Evolutionary conservation across 1,139 yeast species (phyloP).

Genomic region (Diutina sp.): DNA sequence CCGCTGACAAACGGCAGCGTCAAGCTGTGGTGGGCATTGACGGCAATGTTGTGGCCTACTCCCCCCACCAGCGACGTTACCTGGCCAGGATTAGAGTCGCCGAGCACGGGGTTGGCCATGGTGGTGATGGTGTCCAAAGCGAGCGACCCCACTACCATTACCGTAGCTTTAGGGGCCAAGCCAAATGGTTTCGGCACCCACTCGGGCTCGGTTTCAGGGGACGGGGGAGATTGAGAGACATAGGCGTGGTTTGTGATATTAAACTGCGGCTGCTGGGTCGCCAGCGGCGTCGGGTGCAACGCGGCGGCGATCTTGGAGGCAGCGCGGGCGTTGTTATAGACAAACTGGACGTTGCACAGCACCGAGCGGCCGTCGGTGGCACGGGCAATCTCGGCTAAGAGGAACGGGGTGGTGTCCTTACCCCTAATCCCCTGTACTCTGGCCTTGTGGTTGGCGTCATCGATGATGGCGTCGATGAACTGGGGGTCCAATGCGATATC

Average conservation of each 20-base stretch:
- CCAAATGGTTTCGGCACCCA: background rate
- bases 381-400: slow-evolving; percentile 50
- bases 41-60: slow-evolving; percentile 67
- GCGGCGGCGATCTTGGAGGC: slow-evolving; percentile 59
- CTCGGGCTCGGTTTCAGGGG: background rate
- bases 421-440: slow-evolving; percentile 43
- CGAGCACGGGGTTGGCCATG: slow-evolving; percentile 9
- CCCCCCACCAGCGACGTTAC: slow-evolving; percentile 60
- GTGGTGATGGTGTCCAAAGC: slow-evolving; percentile 56
- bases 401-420: slow-evolving; percentile 68
- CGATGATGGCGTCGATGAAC: slow-evolving; percentile 43
- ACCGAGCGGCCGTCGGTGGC: slow-evolving; percentile 62
- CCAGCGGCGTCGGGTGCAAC: slow-evolving; percentile 11
- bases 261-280: background rate
- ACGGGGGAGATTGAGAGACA: background rate
- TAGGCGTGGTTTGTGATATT: background rate
- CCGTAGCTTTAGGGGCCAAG: background rate
- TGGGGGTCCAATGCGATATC: slow-evolving; percentile 44
- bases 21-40: slow-evolving; percentile 6
- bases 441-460: slow-evolving; percentile 48
- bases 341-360: slow-evolving; percentile 61
- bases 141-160: slow-evolving; percentile 55
- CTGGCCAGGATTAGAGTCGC: slow-evolving; percentile 67
- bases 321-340: slow-evolving; percentile 57
- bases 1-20: background rate